Evolutionary conservation across 352 stramenopile species (phyloP).

Genomic region (Blastocystis sp.): DNA sequence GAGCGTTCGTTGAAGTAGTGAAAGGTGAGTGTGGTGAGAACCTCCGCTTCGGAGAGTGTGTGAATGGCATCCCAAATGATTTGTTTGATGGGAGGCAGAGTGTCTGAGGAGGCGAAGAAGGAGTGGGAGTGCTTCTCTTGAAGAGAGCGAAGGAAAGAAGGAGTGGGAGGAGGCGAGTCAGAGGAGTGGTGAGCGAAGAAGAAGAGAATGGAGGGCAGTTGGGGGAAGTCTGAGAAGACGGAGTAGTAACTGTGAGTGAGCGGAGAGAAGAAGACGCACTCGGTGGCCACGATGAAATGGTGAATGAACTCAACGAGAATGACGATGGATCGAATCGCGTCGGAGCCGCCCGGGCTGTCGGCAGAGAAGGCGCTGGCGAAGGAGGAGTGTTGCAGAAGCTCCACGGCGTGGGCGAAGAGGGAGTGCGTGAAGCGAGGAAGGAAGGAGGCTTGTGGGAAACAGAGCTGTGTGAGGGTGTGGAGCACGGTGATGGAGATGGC

Average conservation of each 20-base stretch:
- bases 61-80: neutral
- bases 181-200: neutral
- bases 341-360: too few relatives aligned
- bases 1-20: neutral
- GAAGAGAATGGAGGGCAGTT: neutral
- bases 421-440: neutral
- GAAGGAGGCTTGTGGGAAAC: neutral
- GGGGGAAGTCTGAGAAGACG: neutral
- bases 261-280: neutral
- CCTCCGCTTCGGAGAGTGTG: neutral
- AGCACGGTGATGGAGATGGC: neutral
- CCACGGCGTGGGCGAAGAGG: neutral
- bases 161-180: neutral
- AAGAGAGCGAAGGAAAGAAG: neutral
- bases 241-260: neutral
- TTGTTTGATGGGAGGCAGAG: neutral
- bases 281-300: neutral
- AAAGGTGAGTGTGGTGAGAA: neutral
- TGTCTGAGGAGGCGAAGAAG: neutral
- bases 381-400: neutral
- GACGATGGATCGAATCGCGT: neutral
- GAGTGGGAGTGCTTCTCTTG: neutral
- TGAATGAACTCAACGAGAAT: neutral
- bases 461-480: neutral
- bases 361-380: neutral